Evolutionary conservation across 106 monocot genomes (phyloP).

Genomic region (Apostasia ramifera): DNA sequence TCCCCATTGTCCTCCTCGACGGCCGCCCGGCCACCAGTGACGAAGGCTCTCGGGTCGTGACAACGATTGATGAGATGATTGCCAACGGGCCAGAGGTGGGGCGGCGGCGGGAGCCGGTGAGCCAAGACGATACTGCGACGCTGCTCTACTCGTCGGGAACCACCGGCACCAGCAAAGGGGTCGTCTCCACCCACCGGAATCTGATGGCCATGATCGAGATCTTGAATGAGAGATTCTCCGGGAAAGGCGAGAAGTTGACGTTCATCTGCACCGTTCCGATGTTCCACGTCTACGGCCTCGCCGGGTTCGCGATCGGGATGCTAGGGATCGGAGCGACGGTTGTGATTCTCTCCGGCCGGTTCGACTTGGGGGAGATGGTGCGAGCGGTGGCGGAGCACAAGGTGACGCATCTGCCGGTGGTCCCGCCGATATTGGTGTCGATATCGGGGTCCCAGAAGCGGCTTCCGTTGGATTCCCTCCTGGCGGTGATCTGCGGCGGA

Average conservation of each 20-base stretch:
- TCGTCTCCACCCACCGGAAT: conserved; percentile 66
- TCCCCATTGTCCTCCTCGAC: conserved; percentile 54
- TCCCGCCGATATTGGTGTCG: conserved; percentile 76
- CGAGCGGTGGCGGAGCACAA: conserved; percentile 32
- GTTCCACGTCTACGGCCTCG: conserved; percentile 91
- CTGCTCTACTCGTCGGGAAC: conserved; percentile 90
- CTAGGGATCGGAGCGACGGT: conserved; percentile 61
- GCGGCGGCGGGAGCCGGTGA: neutral
- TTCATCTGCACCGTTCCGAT: conserved; percentile 89
- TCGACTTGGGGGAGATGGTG: conserved; percentile 65
- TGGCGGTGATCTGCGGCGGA: conserved; percentile 49
- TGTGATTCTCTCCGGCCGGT: conserved; percentile 49
- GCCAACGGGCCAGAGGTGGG: neutral
- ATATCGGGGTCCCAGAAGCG: conserved; percentile 17
- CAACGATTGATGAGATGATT: conserved; percentile 29
- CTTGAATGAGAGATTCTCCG: conserved; percentile 33
- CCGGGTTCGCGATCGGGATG: conserved; percentile 51
- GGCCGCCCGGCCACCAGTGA: too few relatives aligned
- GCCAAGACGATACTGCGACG: conserved; percentile 61
- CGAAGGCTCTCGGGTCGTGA: conserved; percentile 11
- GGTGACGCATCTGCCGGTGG: conserved; percentile 56
- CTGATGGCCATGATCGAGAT: conserved; percentile 67
- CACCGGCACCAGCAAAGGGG: conserved; percentile 78
- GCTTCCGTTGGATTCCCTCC: conserved; percentile 32
- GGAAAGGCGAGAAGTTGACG: conserved; percentile 20